Evolutionary conservation across 1,284 basidiomycete species (phyloP).

Genomic region (Fomitopsis betulina): DNA sequence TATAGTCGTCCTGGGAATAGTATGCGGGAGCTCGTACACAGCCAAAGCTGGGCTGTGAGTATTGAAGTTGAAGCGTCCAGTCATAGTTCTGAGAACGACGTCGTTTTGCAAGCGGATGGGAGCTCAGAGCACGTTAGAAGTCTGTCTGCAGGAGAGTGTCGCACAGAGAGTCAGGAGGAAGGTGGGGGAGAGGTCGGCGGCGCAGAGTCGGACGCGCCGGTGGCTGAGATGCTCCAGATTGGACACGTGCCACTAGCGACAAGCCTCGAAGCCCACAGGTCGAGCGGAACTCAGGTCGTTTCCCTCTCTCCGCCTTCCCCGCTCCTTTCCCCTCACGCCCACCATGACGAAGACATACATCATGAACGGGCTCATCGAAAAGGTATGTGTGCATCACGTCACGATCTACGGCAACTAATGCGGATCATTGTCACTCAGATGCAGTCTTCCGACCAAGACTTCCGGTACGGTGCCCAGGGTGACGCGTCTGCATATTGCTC

Average conservation of each 20-base stretch:
- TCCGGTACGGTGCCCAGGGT: slow-evolving; percentile 45
- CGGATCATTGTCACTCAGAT: slow-evolving; percentile 43
- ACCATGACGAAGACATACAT: slow-evolving; percentile 78
- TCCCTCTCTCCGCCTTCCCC: background rate
- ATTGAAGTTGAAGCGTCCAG: too few species aligned
- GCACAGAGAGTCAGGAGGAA: too few species aligned
- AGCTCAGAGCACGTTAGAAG: too few species aligned
- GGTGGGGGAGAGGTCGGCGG: background rate
- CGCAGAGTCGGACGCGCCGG: background rate
- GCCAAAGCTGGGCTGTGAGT: too few species aligned
- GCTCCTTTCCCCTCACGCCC: slow-evolving; percentile 14
- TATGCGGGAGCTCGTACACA: too few species aligned
- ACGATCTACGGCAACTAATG: background rate
- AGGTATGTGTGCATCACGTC: slow-evolving; percentile 38
- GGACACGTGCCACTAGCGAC: background rate
- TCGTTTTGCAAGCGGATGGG: too few species aligned
- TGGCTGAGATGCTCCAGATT: slow-evolving; percentile 1
- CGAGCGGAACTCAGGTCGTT: background rate
- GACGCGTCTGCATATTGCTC: background rate
- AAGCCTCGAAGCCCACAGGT: background rate
- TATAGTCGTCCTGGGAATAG: too few species aligned
- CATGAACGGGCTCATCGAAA: slow-evolving; percentile 78
- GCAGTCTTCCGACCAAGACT: slow-evolving; percentile 81
- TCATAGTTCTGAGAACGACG: too few species aligned
- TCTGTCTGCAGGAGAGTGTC: too few species aligned